Evolutionary conservation across 257 asterid genomes (phyloP).

Genomic region (Nicotiana obtusifolia): DNA sequence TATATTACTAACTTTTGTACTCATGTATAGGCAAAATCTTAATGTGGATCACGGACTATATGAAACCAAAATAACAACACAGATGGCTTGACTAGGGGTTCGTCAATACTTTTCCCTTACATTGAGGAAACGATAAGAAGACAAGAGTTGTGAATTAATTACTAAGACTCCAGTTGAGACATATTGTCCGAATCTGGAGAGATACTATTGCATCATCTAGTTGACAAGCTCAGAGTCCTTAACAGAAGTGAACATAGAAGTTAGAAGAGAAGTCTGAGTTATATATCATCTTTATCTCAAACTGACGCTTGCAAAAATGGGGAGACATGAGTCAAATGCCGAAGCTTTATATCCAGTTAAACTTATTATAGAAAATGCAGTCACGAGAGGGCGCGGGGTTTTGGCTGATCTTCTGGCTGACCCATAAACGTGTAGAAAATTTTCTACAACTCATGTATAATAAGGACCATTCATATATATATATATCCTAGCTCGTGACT

Average conservation of each 20-base stretch:
- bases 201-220: neutral
- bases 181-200: neutral
- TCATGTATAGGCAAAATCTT: neutral
- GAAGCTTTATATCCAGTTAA: neutral
- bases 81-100: neutral
- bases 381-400: neutral
- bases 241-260: neutral
- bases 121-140: neutral
- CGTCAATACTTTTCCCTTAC: neutral
- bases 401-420: neutral
- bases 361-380: neutral
- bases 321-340: neutral
- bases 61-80: neutral
- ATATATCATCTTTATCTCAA: neutral
- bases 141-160: neutral
- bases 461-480: neutral
- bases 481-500: neutral
- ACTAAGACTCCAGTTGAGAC: neutral
- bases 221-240: neutral
- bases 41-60: neutral
- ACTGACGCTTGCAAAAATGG: neutral
- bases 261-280: neutral
- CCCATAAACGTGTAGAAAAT: neutral
- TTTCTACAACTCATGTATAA: neutral
- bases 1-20: neutral